phyloP scores from a whole-genome alignment of 192 early-diverging fungal species.

The Coemansia umbellata region DNA sequence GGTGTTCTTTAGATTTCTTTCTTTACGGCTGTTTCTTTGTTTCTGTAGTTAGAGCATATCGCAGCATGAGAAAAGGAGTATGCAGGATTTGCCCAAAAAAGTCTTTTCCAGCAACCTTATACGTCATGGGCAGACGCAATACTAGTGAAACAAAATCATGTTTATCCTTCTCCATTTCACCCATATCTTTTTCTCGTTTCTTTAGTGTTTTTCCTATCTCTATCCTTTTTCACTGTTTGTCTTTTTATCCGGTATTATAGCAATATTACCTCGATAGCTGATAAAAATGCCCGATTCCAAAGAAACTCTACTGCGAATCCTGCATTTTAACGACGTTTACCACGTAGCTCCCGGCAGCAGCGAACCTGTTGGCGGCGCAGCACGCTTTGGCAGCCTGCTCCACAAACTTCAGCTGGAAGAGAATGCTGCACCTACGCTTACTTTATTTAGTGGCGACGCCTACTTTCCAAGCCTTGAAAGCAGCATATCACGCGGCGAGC shows the following conservation, averaged over 20 bases:
- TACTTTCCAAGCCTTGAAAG: slow-evolving; percentile 68
- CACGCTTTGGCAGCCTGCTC: slow-evolving; percentile 55
- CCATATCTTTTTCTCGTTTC: not conserved
- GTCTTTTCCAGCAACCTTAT: too few relatives aligned
- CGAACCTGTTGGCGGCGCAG: slow-evolving; percentile 63
- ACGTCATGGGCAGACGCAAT: too few relatives aligned
- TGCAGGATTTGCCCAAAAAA: too few relatives aligned
- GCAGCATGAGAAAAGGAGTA: too few relatives aligned
- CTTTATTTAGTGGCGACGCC: slow-evolving; percentile 63
- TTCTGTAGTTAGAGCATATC: too few relatives aligned
- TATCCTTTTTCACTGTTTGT: not conserved
- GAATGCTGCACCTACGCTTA: slow-evolving; percentile 27
- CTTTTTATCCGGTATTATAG: not conserved
- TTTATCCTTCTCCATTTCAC: not conserved
- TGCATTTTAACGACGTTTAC: slow-evolving; percentile 71
- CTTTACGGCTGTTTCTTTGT: slow-evolving; percentile 3
- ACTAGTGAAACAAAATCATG: not conserved
- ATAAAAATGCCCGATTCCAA: not conserved
- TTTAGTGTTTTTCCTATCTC: not conserved
- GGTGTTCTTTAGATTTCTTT: slow-evolving; percentile 67
- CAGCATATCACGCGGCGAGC: slow-evolving; percentile 58
- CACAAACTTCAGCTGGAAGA: slow-evolving; percentile 28
- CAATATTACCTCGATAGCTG: not conserved
- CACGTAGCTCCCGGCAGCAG: slow-evolving; percentile 48
- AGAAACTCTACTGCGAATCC: slow-evolving; percentile 26